These are phyloP conservation scores for Xylaria hypoxylon DNA, from an alignment of 2,329 filamentous ascomycete species.

Conservation along the genomic window DNA sequence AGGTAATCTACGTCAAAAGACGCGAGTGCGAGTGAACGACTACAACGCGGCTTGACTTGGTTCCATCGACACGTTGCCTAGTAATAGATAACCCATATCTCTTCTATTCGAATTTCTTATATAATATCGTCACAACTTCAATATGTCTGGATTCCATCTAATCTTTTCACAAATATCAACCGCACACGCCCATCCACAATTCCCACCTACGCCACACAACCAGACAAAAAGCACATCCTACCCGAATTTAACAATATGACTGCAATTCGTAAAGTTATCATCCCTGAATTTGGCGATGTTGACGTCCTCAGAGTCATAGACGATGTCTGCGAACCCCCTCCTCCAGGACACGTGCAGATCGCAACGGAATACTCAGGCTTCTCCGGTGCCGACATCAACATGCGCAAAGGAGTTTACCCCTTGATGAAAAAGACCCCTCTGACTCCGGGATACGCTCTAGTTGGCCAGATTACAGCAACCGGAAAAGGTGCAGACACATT, in stretches of 20 bases:
- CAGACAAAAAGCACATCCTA: background rate
- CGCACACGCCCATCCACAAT: background rate
- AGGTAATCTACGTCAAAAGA: too few species aligned
- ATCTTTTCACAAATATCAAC: background rate
- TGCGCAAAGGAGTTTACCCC: constrained; percentile 45
- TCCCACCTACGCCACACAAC: background rate
- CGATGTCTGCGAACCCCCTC: background rate
- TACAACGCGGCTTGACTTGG: too few species aligned
- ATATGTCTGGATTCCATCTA: too few species aligned
- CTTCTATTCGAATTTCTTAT: too few species aligned
- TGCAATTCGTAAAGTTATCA: constrained; percentile 1
- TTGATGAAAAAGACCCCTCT: constrained; percentile 55
- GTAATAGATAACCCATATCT: too few species aligned
- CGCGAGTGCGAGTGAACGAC: too few species aligned
- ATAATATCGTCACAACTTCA: too few species aligned
- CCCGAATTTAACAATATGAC: background rate
- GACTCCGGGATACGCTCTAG: constrained; percentile 62
- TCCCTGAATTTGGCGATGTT: constrained; percentile 4
- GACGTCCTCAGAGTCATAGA: background rate
- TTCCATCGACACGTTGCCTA: too few species aligned
- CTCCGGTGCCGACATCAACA: constrained; percentile 61
- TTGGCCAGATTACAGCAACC: constrained; percentile 56
- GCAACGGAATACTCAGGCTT: constrained; percentile 52
- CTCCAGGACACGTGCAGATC: background rate
- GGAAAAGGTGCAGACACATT: constrained; percentile 53